Conservation (phyloP, 768 basidiomycete species). For the Psilocybe sp. region DNA sequence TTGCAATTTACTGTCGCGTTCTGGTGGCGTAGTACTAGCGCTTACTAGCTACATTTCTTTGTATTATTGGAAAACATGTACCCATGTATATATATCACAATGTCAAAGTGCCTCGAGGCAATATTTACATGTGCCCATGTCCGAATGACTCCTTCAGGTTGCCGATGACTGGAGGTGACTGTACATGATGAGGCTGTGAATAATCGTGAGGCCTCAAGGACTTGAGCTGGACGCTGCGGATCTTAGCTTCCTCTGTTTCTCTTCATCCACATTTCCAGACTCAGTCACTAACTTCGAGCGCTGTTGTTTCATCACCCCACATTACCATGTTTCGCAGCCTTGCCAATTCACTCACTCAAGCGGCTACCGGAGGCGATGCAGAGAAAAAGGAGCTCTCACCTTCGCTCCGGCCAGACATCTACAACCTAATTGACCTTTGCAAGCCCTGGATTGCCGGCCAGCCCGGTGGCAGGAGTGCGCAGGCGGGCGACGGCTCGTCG, state of each 20-base stretch:
- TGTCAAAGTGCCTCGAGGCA: background rate
- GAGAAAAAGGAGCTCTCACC: slow-evolving; percentile 47
- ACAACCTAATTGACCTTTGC: slow-evolving; percentile 42
- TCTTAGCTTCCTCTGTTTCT: too few species aligned
- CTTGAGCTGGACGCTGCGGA: too few species aligned
- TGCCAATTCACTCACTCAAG: slow-evolving; percentile 36
- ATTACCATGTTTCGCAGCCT: slow-evolving; percentile 46
- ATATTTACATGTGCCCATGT: too few species aligned
- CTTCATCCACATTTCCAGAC: too few species aligned
- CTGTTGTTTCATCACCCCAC: background rate
- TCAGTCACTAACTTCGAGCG: too few species aligned
- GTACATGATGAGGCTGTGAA: background rate
- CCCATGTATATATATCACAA: too few species aligned
- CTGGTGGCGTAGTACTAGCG: background rate
- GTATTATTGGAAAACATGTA: too few species aligned
- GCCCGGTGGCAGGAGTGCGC: slow-evolving; percentile 24
- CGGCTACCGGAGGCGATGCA: slow-evolving; percentile 22
- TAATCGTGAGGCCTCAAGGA: too few species aligned
- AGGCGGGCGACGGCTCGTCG: slow-evolving; percentile 54
- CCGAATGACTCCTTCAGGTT: background rate
- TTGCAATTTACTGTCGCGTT: slow-evolving; percentile 5
- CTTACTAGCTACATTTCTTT: too few species aligned
- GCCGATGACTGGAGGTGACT: too few species aligned
- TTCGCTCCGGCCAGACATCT: slow-evolving; percentile 49
- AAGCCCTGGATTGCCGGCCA: slow-evolving; percentile 43